Evolutionary conservation across 495 filamentous ascomycete genomes (phyloP).

Genomic region (Aspergillus saccharolyticus): DNA sequence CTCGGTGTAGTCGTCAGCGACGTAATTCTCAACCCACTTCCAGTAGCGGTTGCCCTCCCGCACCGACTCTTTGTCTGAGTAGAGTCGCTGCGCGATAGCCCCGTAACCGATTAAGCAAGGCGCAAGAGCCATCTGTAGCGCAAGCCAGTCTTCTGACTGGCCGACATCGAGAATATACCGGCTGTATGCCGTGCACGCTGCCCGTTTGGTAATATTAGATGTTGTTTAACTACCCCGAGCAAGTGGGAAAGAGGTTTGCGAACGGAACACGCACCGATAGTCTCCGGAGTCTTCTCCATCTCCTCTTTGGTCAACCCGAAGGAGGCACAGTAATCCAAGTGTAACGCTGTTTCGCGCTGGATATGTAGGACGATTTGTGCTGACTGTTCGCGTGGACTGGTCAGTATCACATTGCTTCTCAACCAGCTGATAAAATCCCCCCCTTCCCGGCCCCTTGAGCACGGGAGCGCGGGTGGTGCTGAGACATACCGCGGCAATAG

Average conservation of each 20-base stretch:
- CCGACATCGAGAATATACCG: slow-evolving; percentile 87
- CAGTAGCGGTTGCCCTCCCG: slow-evolving; percentile 75
- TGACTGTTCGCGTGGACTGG: slow-evolving; percentile 38
- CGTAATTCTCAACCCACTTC: slow-evolving; percentile 86
- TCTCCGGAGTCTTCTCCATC: slow-evolving; percentile 68
- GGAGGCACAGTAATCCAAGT: slow-evolving; percentile 70
- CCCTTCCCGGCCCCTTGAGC: too few species aligned
- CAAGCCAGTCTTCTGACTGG: slow-evolving; percentile 78
- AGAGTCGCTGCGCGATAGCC: slow-evolving; percentile 63
- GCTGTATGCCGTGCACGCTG: slow-evolving; percentile 46
- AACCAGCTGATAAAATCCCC: neutral
- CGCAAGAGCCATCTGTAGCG: slow-evolving; percentile 73
- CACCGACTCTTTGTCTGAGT: slow-evolving; percentile 47
- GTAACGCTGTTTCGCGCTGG: slow-evolving; percentile 71
- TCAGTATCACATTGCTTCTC: neutral
- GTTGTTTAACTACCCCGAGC: too few species aligned
- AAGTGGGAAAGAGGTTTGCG: too few species aligned
- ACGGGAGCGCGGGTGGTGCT: too few species aligned
- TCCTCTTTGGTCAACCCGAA: slow-evolving; percentile 76
- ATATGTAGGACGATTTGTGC: slow-evolving; percentile 70
- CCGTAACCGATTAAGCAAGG: slow-evolving; percentile 86
- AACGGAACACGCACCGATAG: slow-evolving; percentile 53
- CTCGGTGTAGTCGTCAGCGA: slow-evolving; percentile 67
- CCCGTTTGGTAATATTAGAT: too few species aligned
- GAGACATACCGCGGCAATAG: slow-evolving; percentile 57